Percentiles rank a stretch among this genome's conserved stretches.
These are phyloP conservation scores for Aspergillus campestris DNA, from an alignment of 495 filamentous ascomycete species.

Conservation along the genomic window DNA sequence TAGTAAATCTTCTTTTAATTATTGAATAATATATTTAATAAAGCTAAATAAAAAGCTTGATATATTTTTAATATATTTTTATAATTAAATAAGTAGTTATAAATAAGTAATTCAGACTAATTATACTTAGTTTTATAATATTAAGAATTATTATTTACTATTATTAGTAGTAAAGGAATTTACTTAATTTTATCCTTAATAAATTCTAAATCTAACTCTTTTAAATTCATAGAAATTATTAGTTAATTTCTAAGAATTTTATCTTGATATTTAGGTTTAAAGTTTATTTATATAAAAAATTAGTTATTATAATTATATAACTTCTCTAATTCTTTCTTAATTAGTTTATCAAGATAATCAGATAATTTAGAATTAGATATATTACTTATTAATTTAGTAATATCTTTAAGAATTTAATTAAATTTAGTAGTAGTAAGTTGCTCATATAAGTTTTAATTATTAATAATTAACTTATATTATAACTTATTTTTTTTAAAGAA, in stretches of 20 bases:
- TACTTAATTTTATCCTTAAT: too few relatives aligned
- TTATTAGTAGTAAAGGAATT: constrained; percentile 5
- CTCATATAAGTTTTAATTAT: constrained; percentile 3
- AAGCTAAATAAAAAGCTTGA: too few relatives aligned
- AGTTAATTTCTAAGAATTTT: too few relatives aligned
- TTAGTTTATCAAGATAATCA: constrained; percentile 1
- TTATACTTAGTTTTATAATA: constrained; percentile 2
- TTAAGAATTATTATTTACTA: constrained; percentile 1
- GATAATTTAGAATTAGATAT: constrained; percentile 5
- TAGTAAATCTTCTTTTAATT: too few relatives aligned
- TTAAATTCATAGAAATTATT: background rate
- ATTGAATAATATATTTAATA: too few relatives aligned
- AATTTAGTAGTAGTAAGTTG: too few relatives aligned
- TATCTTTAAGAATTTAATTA: constrained; percentile 1
- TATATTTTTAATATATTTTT: constrained; percentile 5
- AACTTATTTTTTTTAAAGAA: constrained; percentile 4
- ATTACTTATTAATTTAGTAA: constrained; percentile 3
- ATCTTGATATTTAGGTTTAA: too few relatives aligned
- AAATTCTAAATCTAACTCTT: too few relatives aligned
- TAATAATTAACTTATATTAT: constrained; percentile 9
- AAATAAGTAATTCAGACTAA: constrained; percentile 6
- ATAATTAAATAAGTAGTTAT: constrained; percentile 9
- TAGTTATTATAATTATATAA: too few relatives aligned
- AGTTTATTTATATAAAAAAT: too few relatives aligned
- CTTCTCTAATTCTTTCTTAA: constrained; percentile 4